phyloP scores from a whole-genome alignment of 768 basidiomycete genomes.

The Podaxis carcinomalis region DNA sequence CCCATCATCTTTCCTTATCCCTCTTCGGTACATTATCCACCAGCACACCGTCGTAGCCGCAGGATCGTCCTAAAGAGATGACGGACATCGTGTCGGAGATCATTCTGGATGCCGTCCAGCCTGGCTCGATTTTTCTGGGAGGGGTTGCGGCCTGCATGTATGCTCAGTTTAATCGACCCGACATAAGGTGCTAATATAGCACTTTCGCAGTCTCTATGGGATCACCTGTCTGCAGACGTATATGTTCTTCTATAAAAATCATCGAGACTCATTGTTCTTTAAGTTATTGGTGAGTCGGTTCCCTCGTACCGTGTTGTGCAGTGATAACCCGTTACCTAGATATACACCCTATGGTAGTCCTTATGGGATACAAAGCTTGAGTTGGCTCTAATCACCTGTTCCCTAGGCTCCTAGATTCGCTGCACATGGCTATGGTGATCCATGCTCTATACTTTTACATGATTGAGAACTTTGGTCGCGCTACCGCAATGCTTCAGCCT shows the following conservation, averaged over 20 bases:
- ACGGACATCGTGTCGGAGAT: background rate
- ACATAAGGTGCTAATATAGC: background rate
- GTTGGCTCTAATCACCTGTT: background rate
- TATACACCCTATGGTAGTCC: slow-evolving; percentile 23
- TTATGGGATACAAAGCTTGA: no score
- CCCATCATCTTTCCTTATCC: background rate
- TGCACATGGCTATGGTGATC: slow-evolving; percentile 29
- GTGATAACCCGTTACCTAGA: slow-evolving; percentile 11
- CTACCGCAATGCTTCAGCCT: slow-evolving; percentile 19
- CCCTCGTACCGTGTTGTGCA: background rate
- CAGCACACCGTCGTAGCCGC: background rate
- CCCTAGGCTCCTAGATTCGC: slow-evolving; percentile 29
- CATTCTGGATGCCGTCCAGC: background rate
- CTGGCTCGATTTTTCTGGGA: background rate
- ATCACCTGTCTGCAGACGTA: slow-evolving; percentile 36
- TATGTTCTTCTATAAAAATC: slow-evolving; percentile 30
- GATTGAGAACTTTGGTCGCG: slow-evolving; percentile 28
- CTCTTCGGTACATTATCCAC: background rate
- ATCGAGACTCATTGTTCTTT: slow-evolving; percentile 24
- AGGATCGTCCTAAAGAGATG: background rate
- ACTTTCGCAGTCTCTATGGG: slow-evolving; percentile 35
- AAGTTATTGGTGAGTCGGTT: slow-evolving; percentile 25
- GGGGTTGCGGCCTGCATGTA: background rate
- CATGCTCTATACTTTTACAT: slow-evolving; percentile 33
- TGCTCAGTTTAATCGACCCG: background rate